A percentile compares a stretch with the other conserved stretches of the same genome.
Conservation (phyloP, 75 land plant species). For the Selaginella tamariscina region DNA sequence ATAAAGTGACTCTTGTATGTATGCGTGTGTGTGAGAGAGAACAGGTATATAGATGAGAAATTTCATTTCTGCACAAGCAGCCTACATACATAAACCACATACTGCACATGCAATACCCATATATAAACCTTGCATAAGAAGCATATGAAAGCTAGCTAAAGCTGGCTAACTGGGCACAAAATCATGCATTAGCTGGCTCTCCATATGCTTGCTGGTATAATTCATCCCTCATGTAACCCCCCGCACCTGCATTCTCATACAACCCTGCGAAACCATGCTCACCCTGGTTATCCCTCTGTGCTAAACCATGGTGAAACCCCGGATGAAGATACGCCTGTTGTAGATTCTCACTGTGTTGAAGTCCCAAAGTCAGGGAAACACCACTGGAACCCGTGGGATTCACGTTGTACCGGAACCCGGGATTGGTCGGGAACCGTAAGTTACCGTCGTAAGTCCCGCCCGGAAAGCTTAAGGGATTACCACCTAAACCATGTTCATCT, state of each 20-base stretch:
- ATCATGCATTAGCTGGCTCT: background rate
- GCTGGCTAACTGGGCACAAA: background rate
- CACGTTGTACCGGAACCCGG: background rate
- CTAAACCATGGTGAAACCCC: background rate
- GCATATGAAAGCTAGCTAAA: too few species aligned
- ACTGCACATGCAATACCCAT: too few species aligned
- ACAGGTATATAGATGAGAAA: too few species aligned
- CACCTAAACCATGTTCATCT: background rate
- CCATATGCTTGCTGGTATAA: background rate
- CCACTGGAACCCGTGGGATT: constrained; percentile 1
- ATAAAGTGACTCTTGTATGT: too few species aligned
- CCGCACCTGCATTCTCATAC: background rate
- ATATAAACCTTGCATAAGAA: too few species aligned
- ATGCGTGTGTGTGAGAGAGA: too few species aligned
- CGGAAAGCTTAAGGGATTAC: background rate
- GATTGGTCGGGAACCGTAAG: background rate
- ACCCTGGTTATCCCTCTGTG: background rate
- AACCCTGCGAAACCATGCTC: background rate
- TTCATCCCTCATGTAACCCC: background rate
- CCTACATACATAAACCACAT: too few species aligned
- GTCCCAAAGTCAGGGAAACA: constrained; percentile 16
- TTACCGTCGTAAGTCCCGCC: background rate
- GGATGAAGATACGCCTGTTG: background rate
- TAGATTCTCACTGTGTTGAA: constrained; percentile 14
- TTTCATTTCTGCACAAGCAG: too few species aligned